Conservation (phyloP, 306 rosid genomes). For the Lathyrus tuberosus region DNA sequence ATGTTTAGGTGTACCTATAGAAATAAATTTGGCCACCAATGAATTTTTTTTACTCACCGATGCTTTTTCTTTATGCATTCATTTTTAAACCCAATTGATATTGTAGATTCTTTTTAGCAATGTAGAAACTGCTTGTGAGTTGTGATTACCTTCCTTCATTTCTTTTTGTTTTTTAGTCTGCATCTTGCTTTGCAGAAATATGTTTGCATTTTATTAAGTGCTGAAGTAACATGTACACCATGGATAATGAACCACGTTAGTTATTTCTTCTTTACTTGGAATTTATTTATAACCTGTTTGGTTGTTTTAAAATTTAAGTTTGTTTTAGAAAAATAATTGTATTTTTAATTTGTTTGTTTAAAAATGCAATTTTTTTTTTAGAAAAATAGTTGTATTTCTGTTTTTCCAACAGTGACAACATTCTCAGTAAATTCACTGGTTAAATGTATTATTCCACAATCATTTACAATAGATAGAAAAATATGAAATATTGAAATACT, state of each 20-base stretch:
- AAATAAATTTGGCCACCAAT: not conserved
- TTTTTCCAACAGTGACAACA: not conserved
- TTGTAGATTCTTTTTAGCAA: conserved; percentile 13
- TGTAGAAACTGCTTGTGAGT: conserved; percentile 9
- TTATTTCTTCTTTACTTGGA: conserved; percentile 20
- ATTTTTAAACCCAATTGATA: not conserved
- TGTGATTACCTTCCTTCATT: conserved; percentile 14
- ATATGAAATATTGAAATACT: not conserved
- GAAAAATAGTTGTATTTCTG: not conserved
- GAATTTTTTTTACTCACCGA: not conserved
- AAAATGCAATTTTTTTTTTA: not conserved
- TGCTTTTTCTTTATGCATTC: conserved; percentile 11
- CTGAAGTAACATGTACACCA: conserved; percentile 17
- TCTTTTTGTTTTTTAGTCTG: not conserved
- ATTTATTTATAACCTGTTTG: not conserved
- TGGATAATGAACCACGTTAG: not conserved
- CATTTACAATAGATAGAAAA: not conserved
- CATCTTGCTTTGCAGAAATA: not conserved
- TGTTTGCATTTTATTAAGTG: not conserved
- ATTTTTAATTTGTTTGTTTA: conserved; percentile 5
- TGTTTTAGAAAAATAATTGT: not conserved
- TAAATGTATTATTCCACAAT: conserved; percentile 4
- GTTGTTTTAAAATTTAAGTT: not conserved
- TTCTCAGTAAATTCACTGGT: conserved; percentile 7
- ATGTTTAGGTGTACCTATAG: conserved; percentile 12